Evolutionary conservation across 495 filamentous ascomycete species (phyloP).

Genomic region (Physcia stellaris): DNA sequence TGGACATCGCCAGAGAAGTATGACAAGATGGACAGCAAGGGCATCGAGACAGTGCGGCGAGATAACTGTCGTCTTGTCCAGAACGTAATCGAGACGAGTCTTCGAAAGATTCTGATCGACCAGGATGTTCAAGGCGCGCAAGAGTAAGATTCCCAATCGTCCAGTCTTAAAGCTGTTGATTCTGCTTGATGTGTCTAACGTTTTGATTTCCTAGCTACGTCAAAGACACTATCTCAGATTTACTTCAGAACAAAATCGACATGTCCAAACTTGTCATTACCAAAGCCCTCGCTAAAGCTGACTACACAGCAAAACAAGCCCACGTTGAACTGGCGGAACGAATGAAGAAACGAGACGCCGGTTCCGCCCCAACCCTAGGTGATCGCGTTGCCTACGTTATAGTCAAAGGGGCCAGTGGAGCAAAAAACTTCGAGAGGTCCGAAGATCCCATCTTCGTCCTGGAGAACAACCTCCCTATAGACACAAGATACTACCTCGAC

Average conservation of each 20-base stretch:
- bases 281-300: constrained; percentile 76
- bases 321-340: constrained; percentile 88
- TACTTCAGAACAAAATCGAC: constrained; percentile 94
- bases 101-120: constrained; percentile 92
- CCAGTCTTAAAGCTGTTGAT: background rate
- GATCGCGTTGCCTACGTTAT: constrained; percentile 99
- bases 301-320: constrained; percentile 82
- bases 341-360: constrained; percentile 91
- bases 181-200: constrained; percentile 9
- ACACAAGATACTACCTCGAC: constrained; percentile 97
- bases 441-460: constrained; percentile 96
- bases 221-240: constrained; percentile 87
- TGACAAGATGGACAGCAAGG: constrained; percentile 99
- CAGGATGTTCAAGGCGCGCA: constrained; percentile 77
- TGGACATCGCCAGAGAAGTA: constrained; percentile 92
- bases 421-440: constrained; percentile 88
- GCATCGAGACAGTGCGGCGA: constrained; percentile 93
- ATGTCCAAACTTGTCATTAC: constrained; percentile 99
- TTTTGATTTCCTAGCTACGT: constrained; percentile 67
- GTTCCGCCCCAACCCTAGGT: constrained; percentile 85
- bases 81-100: constrained; percentile 91
- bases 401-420: constrained; percentile 73
- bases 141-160: constrained; percentile 48
- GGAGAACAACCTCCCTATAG: constrained; percentile 94
- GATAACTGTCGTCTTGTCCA: constrained; percentile 95